These are phyloP conservation scores for Eutypella sp. DNA, from an alignment of 2,329 filamentous ascomycete species.

Conservation along the genomic window DNA sequence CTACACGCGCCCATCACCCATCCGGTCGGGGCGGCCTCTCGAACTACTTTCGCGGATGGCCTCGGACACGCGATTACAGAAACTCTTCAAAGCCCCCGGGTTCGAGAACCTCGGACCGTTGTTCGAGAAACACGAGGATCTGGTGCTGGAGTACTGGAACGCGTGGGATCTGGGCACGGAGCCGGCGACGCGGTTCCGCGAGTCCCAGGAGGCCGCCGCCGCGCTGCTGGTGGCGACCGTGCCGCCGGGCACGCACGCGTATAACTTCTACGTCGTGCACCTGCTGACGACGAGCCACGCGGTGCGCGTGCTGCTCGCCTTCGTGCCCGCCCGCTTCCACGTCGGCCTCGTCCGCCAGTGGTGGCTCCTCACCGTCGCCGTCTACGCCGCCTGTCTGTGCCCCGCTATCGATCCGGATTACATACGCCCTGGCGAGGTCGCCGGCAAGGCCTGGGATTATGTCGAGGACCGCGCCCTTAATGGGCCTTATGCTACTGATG, in stretches of 20 bases:
- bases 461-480: conserved; percentile 67
- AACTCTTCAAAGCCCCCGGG: conserved; percentile 54
- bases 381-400: conserved; percentile 72
- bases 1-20: conserved; percentile 61
- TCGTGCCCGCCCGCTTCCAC: conserved; percentile 70
- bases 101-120: conserved; percentile 61
- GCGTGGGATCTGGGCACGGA: conserved; percentile 66
- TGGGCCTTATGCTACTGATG: conserved; percentile 63
- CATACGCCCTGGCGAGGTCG: conserved; percentile 55
- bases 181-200: conserved; percentile 68
- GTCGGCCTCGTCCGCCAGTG: conserved; percentile 73
- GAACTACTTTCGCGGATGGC: conserved; percentile 68
- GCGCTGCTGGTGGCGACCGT: conserved; percentile 60
- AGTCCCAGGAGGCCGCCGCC: conserved; percentile 60
- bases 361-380: conserved; percentile 77
- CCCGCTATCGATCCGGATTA: conserved; percentile 66
- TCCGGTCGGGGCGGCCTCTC: conserved; percentile 57
- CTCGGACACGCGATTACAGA: conserved; percentile 65
- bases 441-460: conserved; percentile 69
- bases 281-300: conserved; percentile 83
- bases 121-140: conserved; percentile 62
- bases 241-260: conserved; percentile 53
- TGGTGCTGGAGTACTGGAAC: conserved; percentile 85
- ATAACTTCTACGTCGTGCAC: conserved; percentile 81
- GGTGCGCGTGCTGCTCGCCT: conserved; percentile 75